A percentile compares a stretch with the other conserved stretches of the same genome.
Conservation (phyloP, 305 asterid genomes). For the Fraxinus greggii region DNA sequence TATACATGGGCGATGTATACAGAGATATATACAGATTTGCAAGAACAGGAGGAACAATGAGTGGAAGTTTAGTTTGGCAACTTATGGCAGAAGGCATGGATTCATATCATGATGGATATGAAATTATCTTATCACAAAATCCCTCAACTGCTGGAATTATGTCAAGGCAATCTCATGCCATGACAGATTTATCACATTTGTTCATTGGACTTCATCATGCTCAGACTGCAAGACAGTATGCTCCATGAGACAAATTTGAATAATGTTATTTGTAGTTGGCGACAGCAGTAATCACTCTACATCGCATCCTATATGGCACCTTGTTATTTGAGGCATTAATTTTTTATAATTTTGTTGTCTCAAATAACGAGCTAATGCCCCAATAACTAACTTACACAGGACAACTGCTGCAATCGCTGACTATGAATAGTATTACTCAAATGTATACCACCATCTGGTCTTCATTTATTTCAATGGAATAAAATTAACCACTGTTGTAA, state of each 20-base stretch:
- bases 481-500: neutral
- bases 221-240: neutral
- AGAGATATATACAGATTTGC: constrained; percentile 48
- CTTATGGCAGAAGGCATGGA: constrained; percentile 64
- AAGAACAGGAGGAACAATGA: constrained; percentile 55
- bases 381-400: neutral
- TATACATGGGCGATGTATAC: constrained; percentile 49
- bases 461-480: neutral
- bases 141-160: constrained; percentile 37
- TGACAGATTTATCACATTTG: constrained; percentile 26
- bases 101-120: constrained; percentile 38
- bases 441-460: neutral
- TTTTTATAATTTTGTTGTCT: too few relatives aligned
- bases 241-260: neutral
- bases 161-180: constrained; percentile 34
- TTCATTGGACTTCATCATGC: neutral
- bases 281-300: too few relatives aligned
- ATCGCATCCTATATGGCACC: neutral
- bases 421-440: neutral
- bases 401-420: too few relatives aligned
- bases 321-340: neutral
- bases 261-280: neutral
- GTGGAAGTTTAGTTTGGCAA: constrained; percentile 77
- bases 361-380: too few relatives aligned
- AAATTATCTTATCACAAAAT: constrained; percentile 28